phyloP scores from a whole-genome alignment of 2,329 filamentous ascomycete species.

The Fusarium circinatum region DNA sequence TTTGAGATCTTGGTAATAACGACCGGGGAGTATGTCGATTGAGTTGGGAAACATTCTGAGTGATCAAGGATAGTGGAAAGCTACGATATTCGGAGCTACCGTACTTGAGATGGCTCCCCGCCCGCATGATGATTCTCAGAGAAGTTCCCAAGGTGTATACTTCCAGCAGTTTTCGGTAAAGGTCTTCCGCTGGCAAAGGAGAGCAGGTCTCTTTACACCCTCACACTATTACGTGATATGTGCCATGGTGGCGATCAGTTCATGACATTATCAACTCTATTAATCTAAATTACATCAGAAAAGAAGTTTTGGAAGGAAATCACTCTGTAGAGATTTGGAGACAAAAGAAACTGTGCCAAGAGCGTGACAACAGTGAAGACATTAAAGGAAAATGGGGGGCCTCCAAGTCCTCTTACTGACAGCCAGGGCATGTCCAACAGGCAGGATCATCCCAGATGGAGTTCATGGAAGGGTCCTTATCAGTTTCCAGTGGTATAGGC shows the following conservation, averaged over 20 bases:
- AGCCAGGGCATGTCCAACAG: conserved; percentile 12
- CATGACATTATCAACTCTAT: background rate
- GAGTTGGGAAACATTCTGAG: accelerated
- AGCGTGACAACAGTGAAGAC: accelerated
- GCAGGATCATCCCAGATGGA: conserved; percentile 8
- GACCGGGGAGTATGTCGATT: conserved; percentile 7
- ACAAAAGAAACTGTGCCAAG: background rate
- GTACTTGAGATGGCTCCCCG: accelerated
- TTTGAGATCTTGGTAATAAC: conserved; percentile 12
- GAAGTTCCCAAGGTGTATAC: accelerated
- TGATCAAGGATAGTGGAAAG: background rate
- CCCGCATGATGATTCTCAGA: accelerated
- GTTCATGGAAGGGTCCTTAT: background rate
- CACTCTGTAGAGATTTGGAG: background rate
- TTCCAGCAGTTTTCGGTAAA: accelerated
- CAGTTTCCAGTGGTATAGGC: background rate
- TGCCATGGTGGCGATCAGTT: background rate
- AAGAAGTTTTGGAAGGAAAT: background rate
- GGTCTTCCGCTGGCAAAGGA: no score
- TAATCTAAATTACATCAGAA: background rate
- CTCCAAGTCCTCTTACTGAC: background rate
- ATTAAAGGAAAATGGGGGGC: accelerated
- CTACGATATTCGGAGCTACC: accelerated
- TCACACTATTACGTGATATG: accelerated
- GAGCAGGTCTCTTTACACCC: accelerated